phyloP scores from a whole-genome alignment of 768 basidiomycete species.

The Cystobasidium ongulense region DNA sequence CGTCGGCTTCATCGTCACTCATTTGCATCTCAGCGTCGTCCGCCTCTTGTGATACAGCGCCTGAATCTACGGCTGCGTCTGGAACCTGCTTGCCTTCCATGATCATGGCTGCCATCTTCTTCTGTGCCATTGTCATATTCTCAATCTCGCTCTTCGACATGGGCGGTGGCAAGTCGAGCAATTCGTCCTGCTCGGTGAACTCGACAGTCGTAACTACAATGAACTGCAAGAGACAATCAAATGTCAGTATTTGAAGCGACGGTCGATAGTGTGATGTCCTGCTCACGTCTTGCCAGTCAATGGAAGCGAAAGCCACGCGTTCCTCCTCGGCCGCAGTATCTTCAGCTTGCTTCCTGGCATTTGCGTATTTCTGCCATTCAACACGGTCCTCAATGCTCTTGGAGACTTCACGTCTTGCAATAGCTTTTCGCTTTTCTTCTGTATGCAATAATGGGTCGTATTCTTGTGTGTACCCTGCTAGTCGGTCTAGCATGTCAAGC shows the following conservation, averaged over 20 bases:
- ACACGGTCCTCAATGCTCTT: constrained; percentile 68
- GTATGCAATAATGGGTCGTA: constrained; percentile 6
- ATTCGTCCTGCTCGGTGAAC: constrained; percentile 84
- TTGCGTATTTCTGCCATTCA: constrained; percentile 76
- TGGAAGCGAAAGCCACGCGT: constrained; percentile 90
- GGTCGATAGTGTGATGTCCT: background rate
- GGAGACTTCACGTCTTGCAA: constrained; percentile 61
- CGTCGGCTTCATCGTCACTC: constrained; percentile 64
- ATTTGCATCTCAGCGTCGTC: constrained; percentile 58
- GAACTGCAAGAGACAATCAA: constrained; percentile 52
- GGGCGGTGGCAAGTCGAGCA: constrained; percentile 79
- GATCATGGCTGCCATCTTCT: constrained; percentile 95
- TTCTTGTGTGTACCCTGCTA: constrained; percentile 54
- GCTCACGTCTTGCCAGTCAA: constrained; percentile 84
- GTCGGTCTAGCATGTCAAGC: constrained; percentile 61
- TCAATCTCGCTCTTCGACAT: constrained; percentile 92
- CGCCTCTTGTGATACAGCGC: constrained; percentile 42
- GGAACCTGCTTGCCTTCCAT: constrained; percentile 67
- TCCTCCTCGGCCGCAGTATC: constrained; percentile 89
- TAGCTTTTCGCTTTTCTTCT: constrained; percentile 20
- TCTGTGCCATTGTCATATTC: constrained; percentile 92
- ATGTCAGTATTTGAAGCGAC: background rate
- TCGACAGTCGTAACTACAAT: constrained; percentile 97
- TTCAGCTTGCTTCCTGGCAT: constrained; percentile 71
- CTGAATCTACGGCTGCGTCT: constrained; percentile 73